These are phyloP conservation scores for Saposhnikovia divaricata DNA, from an alignment of 129 eudicot species.

Conservation along the genomic window DNA sequence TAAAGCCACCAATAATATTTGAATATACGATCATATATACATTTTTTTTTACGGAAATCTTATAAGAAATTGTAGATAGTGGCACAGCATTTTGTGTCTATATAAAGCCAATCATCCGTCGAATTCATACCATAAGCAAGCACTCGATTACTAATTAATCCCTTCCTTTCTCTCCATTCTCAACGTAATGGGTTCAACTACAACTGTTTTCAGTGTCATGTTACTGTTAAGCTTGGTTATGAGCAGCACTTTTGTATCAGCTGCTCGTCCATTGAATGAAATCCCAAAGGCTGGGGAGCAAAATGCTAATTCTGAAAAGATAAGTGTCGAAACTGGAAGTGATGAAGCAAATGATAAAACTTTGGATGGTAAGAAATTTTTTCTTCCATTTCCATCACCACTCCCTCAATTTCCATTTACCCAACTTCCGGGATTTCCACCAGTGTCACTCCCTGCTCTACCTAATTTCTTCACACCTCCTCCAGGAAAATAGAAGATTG, in stretches of 20 bases:
- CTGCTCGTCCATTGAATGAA: conserved; percentile 2
- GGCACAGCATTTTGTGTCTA: not conserved
- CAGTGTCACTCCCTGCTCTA: not conserved
- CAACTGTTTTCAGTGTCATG: not conserved
- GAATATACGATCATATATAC: not conserved
- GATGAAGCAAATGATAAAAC: not conserved
- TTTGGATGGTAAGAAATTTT: not conserved
- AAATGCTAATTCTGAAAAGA: not conserved
- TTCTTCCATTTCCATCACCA: conserved; percentile 1
- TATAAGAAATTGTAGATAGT: not conserved
- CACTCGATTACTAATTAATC: not conserved
- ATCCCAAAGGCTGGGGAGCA: not conserved
- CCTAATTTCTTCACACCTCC: conserved; percentile 6
- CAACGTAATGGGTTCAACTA: not conserved
- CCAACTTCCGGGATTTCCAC: conserved; percentile 3
- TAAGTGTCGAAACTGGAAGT: not conserved
- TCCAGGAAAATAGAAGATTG: not conserved
- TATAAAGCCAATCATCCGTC: conserved; percentile 1
- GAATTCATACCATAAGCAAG: not conserved
- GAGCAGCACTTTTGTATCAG: not conserved
- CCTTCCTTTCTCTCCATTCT: not conserved
- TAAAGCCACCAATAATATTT: not conserved
- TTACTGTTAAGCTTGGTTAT: conserved; percentile 3
- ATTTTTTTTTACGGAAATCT: not conserved
- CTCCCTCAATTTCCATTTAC: conserved; percentile 2